Percentiles rank a stretch among this genome's conserved stretches.
These are phyloP conservation scores for Flaveria bidentis DNA, from an alignment of 129 eudicot species.

Conservation along the genomic window DNA sequence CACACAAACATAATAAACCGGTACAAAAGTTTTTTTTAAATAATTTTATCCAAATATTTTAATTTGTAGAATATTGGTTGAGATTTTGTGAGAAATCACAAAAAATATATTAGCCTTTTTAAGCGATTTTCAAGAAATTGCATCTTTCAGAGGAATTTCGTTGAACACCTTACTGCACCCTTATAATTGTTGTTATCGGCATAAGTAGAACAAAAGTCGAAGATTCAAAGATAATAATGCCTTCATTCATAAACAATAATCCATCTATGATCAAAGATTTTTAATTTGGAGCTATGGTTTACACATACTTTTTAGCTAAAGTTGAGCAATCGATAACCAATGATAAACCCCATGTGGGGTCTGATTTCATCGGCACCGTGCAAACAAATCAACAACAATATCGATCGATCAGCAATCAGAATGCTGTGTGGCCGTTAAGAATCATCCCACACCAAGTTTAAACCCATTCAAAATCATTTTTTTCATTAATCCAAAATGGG, in stretches of 20 bases:
- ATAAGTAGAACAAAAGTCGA: neutral
- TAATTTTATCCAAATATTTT: too few species aligned
- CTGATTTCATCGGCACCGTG: constrained; percentile 25
- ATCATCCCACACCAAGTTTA: neutral
- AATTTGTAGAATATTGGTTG: too few species aligned
- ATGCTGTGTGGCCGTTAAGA: constrained; percentile 26
- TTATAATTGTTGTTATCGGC: too few species aligned
- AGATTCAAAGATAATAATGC: neutral
- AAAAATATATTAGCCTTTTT: too few species aligned
- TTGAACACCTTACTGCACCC: too few species aligned
- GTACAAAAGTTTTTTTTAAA: too few species aligned
- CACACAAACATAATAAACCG: too few species aligned
- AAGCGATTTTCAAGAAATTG: too few species aligned
- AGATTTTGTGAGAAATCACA: too few species aligned
- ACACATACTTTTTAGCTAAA: constrained; percentile 11
- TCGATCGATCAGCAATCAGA: neutral
- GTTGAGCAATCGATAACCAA: constrained; percentile 21
- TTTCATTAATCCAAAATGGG: constrained; percentile 35
- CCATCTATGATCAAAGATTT: too few species aligned
- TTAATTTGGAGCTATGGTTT: neutral
- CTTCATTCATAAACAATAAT: neutral
- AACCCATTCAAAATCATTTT: constrained; percentile 9
- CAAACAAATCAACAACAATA: neutral
- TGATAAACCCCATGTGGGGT: constrained; percentile 24
- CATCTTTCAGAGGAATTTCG: too few species aligned